Evolutionary conservation across 306 rosid species (phyloP).

Genomic region (Canavalia ensiformis): DNA sequence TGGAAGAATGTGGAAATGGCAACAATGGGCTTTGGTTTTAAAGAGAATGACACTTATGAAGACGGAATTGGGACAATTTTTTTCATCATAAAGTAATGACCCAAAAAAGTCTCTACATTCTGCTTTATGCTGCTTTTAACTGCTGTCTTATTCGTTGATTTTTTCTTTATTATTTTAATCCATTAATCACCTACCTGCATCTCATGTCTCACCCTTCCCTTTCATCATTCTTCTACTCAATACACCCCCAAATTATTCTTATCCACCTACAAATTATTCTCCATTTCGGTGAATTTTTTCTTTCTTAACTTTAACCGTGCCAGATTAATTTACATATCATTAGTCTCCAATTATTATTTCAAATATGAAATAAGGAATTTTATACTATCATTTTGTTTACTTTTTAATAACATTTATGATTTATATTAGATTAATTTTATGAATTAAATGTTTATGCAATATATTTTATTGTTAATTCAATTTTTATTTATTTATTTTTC

Average conservation of each 20-base stretch:
- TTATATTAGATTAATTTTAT: too few species aligned
- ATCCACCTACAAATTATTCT: not conserved
- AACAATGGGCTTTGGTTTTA: conserved; percentile 46
- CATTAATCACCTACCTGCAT: too few species aligned
- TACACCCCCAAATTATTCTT: not conserved
- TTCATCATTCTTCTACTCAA: not conserved
- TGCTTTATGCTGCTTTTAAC: conserved; percentile 8
- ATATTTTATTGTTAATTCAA: too few species aligned
- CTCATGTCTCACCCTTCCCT: not conserved
- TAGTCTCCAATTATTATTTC: too few species aligned
- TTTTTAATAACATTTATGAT: too few species aligned
- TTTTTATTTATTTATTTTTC: too few species aligned
- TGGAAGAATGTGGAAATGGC: conserved; percentile 45
- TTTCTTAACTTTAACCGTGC: not conserved
- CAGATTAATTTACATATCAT: too few species aligned
- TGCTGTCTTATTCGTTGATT: conserved; percentile 46
- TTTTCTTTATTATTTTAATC: not conserved
- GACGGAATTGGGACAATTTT: conserved; percentile 7
- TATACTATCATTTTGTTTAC: too few species aligned
- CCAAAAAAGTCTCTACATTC: not conserved
- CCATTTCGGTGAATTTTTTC: not conserved
- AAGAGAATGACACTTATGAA: conserved; percentile 33
- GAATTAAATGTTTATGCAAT: too few species aligned
- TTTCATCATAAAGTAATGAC: conserved; percentile 6
- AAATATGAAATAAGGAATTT: too few species aligned